Evolutionary conservation across 2,329 filamentous ascomycete genomes (phyloP).

Genomic region (Fusarium keratoplasticum): DNA sequence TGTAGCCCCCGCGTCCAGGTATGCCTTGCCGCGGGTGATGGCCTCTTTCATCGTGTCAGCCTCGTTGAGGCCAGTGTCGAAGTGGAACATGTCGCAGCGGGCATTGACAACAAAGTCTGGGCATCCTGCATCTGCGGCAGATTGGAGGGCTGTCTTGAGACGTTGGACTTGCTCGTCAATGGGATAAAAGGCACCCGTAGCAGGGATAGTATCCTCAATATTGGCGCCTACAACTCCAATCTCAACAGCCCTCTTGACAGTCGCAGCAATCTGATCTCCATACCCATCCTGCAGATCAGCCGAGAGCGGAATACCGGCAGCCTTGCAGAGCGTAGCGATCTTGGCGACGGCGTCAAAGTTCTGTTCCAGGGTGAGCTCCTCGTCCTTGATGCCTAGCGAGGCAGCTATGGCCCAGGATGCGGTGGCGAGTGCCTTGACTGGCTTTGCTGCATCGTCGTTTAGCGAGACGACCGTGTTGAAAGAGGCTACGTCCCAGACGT

Average conservation of each 20-base stretch:
- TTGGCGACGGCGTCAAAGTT: slow-evolving; percentile 61
- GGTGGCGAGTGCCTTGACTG: slow-evolving; percentile 58
- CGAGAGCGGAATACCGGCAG: slow-evolving; percentile 60
- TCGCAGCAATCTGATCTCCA: slow-evolving; percentile 57
- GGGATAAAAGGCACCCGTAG: slow-evolving; percentile 48
- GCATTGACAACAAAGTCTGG: slow-evolving; percentile 69
- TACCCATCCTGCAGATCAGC: slow-evolving; percentile 73
- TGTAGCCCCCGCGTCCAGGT: slow-evolving; percentile 67
- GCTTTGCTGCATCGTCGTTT: slow-evolving; percentile 50
- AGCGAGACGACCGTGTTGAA: slow-evolving; percentile 59
- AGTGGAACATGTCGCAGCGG: slow-evolving; percentile 64
- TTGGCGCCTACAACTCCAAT: slow-evolving; percentile 68
- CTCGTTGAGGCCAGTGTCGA: slow-evolving; percentile 45
- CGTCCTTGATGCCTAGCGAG: slow-evolving; percentile 57
- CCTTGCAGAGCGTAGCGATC: slow-evolving; percentile 57
- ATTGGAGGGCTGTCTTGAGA: slow-evolving; percentile 55
- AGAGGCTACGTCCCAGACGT: slow-evolving; percentile 66
- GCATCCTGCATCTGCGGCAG: slow-evolving; percentile 60
- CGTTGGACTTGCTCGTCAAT: slow-evolving; percentile 61
- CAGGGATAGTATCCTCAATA: slow-evolving; percentile 63
- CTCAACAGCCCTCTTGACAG: slow-evolving; percentile 58
- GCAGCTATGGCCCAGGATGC: slow-evolving; percentile 64
- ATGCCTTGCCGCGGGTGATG: slow-evolving; percentile 65
- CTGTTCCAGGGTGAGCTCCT: slow-evolving; percentile 60
- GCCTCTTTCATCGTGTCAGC: slow-evolving; percentile 58